phyloP scores from a whole-genome alignment of 2,329 filamentous ascomycete species.

The Tympanopsis confertula region DNA sequence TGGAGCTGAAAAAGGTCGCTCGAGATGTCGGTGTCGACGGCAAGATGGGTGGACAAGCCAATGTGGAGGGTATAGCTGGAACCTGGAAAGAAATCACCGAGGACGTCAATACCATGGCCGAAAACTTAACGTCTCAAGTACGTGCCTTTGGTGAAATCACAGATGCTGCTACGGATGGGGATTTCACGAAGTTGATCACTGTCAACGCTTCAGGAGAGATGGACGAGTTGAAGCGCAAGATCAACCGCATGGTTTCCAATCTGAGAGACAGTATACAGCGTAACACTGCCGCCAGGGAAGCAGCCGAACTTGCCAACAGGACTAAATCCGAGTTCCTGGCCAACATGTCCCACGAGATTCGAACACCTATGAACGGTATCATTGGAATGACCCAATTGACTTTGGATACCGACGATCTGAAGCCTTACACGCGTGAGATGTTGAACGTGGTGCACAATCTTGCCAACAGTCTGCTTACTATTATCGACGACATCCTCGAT shows the following conservation, averaged over 20 bases:
- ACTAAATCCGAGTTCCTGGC: slow-evolving; percentile 62
- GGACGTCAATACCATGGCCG: slow-evolving; percentile 58
- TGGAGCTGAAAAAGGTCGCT: slow-evolving; percentile 55
- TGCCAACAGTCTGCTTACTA: slow-evolving; percentile 66
- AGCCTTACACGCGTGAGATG: slow-evolving; percentile 54
- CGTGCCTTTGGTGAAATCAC: slow-evolving; percentile 61
- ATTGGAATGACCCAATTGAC: slow-evolving; percentile 61
- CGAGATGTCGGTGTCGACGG: slow-evolving; percentile 60
- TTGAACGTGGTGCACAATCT: slow-evolving; percentile 59
- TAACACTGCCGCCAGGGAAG: slow-evolving; percentile 57
- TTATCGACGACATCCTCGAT: slow-evolving; percentile 93
- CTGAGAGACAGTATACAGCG: slow-evolving; percentile 57
- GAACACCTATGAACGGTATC: slow-evolving; percentile 64
- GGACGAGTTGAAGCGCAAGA: slow-evolving; percentile 62
- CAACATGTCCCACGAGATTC: slow-evolving; percentile 63
- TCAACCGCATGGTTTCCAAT: slow-evolving; percentile 62
- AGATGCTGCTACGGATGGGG: slow-evolving; percentile 57
- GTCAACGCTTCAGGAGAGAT: slow-evolving; percentile 61
- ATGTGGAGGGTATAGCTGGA: slow-evolving; percentile 54
- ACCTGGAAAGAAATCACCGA: slow-evolving; percentile 63
- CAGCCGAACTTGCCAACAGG: slow-evolving; percentile 56
- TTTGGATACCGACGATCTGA: slow-evolving; percentile 53
- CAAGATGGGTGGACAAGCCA: slow-evolving; percentile 61
- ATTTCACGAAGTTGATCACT: slow-evolving; percentile 57
- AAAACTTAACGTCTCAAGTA: slow-evolving; percentile 44